Base-by-base conservation (phyloP, 257 asterid species). In the Nicotiana sylvestris region DNA sequence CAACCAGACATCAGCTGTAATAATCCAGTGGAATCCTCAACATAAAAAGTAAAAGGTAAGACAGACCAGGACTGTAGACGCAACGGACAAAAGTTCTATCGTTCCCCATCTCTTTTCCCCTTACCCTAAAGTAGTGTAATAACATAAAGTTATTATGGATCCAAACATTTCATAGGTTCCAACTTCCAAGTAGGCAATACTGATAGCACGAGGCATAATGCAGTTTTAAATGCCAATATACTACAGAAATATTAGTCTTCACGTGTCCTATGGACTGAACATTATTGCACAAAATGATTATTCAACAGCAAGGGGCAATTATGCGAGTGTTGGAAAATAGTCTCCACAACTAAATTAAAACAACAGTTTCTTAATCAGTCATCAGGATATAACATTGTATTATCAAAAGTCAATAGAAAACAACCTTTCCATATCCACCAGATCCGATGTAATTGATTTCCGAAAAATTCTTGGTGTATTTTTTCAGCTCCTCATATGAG, bases 401-500 rank as follows among this genome's bases (percentile, higher is more conserved):
- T 69, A 29, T 13, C 30, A 18, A 57, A 66, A 74, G 25, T 29
- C 56, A 58, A 82, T 51, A 13, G 62, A 25, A 76, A 35, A 25
- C 25, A 81, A 82, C 85, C 82, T 82, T 82, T 61, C 84, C 84
- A 82, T 82, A 82, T 5, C 84, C 81, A 56, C 84, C 84, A 37
- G 80, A 68, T 69, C 84, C 84, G 4, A 82, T n/a, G 55, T 17
- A 57, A 58, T 82, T 82, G 84, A 39, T 17, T 55, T 57, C 84
- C 16, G 84, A 82, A 83, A 93, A 95, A 88, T 92, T 93, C 82
- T 90, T 89, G 62, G 84, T 82, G 72, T 62, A 70, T 5, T 56
- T 82, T 62, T 61, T 70, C 53, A 93, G 84, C 88, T 92, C 99
- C 81, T 95, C 94, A 68, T 91, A 92, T 9, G 97, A 82, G 84